phyloP scores from a whole-genome alignment of 768 basidiomycete genomes.

The Tylopilus sp. region DNA sequence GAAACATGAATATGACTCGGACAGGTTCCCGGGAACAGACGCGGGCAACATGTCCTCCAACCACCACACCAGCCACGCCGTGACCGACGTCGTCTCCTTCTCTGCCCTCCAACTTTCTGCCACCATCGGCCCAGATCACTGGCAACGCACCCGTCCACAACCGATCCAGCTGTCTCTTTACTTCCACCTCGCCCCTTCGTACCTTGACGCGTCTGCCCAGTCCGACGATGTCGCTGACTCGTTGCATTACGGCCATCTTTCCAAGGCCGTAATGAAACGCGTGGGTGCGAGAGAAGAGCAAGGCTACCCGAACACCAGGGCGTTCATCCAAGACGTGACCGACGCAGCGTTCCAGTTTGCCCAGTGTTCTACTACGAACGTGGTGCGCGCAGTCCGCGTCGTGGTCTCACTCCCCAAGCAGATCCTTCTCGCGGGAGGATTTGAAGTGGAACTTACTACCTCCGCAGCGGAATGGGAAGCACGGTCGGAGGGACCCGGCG shows the following conservation, averaged over 20 bases:
- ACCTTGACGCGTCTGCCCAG: slow-evolving; percentile 42
- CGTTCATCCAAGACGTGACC: slow-evolving; percentile 36
- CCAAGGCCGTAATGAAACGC: slow-evolving; percentile 42
- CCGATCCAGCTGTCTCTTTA: slow-evolving; percentile 48
- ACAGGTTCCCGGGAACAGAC: too few species aligned
- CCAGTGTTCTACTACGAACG: neutral
- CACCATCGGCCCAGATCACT: slow-evolving; percentile 48
- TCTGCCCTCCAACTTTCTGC: slow-evolving; percentile 40
- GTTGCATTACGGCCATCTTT: slow-evolving; percentile 63
- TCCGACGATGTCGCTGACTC: slow-evolving; percentile 54
- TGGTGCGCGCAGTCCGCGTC: slow-evolving; percentile 36
- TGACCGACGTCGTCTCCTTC: slow-evolving; percentile 44
- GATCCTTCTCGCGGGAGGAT: slow-evolving; percentile 47
- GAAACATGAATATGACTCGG: too few species aligned
- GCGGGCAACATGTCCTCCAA: neutral
- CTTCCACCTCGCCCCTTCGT: slow-evolving; percentile 39
- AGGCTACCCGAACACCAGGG: slow-evolving; percentile 29
- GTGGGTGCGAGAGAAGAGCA: slow-evolving; percentile 10
- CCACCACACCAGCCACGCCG: neutral
- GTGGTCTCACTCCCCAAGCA: slow-evolving; percentile 45
- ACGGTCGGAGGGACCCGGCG: neutral
- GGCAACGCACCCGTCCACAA: slow-evolving; percentile 46
- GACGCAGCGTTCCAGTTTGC: slow-evolving; percentile 38
- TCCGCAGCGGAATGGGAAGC: slow-evolving; percentile 1
- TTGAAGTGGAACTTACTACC: slow-evolving; percentile 39